phyloP scores from a whole-genome alignment of 768 basidiomycete genomes.

The Suillus clintonianus region DNA sequence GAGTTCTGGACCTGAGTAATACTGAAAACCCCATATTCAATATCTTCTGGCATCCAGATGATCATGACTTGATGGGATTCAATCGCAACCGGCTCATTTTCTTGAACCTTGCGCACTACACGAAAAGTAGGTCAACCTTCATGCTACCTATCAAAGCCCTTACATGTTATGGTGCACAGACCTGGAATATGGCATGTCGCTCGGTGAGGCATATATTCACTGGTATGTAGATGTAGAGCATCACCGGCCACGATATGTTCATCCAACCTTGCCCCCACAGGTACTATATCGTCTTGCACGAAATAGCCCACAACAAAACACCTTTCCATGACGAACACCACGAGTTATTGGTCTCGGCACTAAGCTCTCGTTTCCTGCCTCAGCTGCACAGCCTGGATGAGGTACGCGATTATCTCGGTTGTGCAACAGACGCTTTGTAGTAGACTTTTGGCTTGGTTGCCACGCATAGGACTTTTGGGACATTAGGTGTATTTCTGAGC shows the following conservation, averaged over 20 bases:
- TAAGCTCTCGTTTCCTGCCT: not conserved
- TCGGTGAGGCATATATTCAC: not conserved
- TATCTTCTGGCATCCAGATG: slow-evolving; percentile 13
- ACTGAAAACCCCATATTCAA: slow-evolving; percentile 1
- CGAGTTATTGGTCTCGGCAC: slow-evolving; percentile 18
- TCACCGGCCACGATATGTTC: not conserved
- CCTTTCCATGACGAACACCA: slow-evolving; percentile 29
- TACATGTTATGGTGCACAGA: not conserved
- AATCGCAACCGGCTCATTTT: slow-evolving; percentile 15
- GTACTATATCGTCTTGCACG: slow-evolving; percentile 30
- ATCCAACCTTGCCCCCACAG: slow-evolving; percentile 7
- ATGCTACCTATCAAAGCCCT: not conserved
- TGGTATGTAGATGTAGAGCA: not conserved
- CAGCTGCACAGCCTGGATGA: not conserved
- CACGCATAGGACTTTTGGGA: not conserved
- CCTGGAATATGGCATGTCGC: not conserved
- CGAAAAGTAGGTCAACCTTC: slow-evolving; percentile 4
- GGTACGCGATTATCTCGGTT: not conserved
- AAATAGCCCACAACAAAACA: slow-evolving; percentile 25
- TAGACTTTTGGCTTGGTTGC: not conserved
- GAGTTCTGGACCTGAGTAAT: slow-evolving; percentile 3
- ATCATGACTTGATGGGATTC: slow-evolving; percentile 16
- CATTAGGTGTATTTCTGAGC: not conserved
- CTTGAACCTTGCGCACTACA: slow-evolving; percentile 17
- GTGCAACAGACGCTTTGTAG: not conserved